Base-by-base conservation (phyloP, 805 yeast genomes). In the Nakazawaea populi region DNA sequence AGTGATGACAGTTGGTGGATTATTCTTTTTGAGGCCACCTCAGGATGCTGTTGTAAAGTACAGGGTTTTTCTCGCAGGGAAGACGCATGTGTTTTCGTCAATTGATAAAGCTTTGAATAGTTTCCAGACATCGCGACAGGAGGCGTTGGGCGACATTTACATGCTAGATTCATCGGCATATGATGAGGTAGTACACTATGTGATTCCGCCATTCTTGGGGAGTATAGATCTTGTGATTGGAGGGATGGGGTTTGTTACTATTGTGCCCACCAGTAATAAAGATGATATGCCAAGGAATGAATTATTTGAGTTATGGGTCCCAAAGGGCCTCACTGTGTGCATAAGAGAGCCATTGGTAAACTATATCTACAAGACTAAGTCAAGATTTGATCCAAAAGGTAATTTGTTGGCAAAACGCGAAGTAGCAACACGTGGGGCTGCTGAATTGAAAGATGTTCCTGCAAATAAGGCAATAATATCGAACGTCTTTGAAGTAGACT, bases 131-230 rank as follows among this genome's bases (percentile, higher is more conserved):
- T 60, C 48, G 51, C 60, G 51, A 39, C 63, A 63, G 1, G 58
- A 55, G 8, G 67, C 69, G 2, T 41, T 68, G 37, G 56, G 49
- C 6, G 31, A 52, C 2, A 47, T 60, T 8, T 65, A 54, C 49
- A 31, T 51, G 2, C 59, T 66, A 4, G 53, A 52, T 4, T 45
- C 49, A 2, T 54, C 54, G 50, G 70, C 72, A 32, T 60, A 58
- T 38, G 56, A 61, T 1, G 60, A 68, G 2, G 59, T 73, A 55
- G 65, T 60, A 1, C 66, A 80, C 52, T 83, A 74, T 54, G 70
- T 77, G 2, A 70, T 87, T 4, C 92, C 94, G 0, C 87, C 89
- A n/a, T 86, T 86, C 57, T 70, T 66, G 52, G 92, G 92, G 0
- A 61, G 77, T 4, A 67, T 87, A 8, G 95, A 87, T 58, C 58